phyloP scores from a whole-genome alignment of 495 filamentous ascomycete genomes.

The Rhypophila decipiens region DNA sequence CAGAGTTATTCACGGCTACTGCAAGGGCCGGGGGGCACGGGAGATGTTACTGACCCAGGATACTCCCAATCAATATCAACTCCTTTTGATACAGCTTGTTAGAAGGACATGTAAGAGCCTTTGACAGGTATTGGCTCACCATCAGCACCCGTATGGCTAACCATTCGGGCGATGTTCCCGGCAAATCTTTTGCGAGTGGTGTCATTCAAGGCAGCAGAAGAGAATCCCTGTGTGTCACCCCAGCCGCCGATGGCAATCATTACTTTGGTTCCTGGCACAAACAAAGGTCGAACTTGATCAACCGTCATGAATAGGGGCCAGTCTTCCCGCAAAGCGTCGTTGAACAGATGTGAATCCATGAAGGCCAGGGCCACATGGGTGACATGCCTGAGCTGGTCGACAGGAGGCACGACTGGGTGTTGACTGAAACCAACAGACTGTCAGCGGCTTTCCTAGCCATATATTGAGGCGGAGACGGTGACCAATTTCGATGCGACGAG shows the following conservation, averaged over 20 bases:
- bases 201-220: constrained; percentile 47
- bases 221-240: constrained; percentile 62
- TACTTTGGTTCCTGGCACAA: constrained; percentile 52
- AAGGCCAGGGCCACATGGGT: constrained; percentile 66
- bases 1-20: not conserved
- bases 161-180: constrained; percentile 57
- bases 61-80: constrained; percentile 80
- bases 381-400: constrained; percentile 38
- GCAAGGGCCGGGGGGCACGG: not conserved
- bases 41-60: constrained; percentile 43
- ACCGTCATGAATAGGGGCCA: constrained; percentile 58
- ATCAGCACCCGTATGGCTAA: constrained; percentile 56
- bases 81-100: constrained; percentile 8
- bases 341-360: constrained; percentile 56
- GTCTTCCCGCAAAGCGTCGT: constrained; percentile 38
- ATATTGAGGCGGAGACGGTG: no score
- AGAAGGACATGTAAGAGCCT: not conserved
- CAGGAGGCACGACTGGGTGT: constrained; percentile 44
- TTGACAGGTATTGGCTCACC: constrained; percentile 14
- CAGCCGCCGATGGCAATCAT: constrained; percentile 71
- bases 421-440: constrained; percentile 40
- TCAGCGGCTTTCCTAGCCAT: no score
- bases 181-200: constrained; percentile 52
- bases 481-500: no score
- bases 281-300: constrained; percentile 49